A percentile compares a stretch with the other conserved stretches of the same genome.
Conservation (phyloP, 768 basidiomycete genomes). For the Tylopilus subfusipes region DNA sequence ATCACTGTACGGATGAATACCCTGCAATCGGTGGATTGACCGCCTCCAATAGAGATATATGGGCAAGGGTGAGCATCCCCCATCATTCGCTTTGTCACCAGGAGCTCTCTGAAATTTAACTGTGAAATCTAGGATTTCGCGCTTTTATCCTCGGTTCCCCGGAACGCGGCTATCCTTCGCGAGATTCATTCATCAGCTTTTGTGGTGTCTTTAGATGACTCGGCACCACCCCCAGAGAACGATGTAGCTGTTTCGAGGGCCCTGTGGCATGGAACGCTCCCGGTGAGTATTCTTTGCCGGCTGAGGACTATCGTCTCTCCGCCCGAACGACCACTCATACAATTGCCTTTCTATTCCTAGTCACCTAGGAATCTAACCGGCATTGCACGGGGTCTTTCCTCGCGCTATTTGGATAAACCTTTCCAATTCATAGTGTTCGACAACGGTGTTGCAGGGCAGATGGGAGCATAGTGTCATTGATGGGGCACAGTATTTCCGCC, state of each 20-base stretch:
- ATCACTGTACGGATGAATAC: conserved; percentile 57
- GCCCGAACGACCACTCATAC: background rate
- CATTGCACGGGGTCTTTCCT: conserved; percentile 52
- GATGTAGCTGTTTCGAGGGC: conserved; percentile 61
- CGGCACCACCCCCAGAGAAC: conserved; percentile 40
- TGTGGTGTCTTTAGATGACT: conserved; percentile 74
- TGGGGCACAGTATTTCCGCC: conserved; percentile 73
- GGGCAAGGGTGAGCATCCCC: conserved; percentile 68
- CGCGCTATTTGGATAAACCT: conserved; percentile 90
- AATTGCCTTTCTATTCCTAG: too few species aligned
- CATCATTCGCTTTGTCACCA: background rate
- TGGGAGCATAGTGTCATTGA: conserved; percentile 97
- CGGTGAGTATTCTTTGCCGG: conserved; percentile 38
- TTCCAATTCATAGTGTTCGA: conserved; percentile 82
- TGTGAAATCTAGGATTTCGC: conserved; percentile 55
- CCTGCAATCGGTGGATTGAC: conserved; percentile 77
- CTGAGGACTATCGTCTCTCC: background rate
- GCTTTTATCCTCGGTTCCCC: conserved; percentile 52
- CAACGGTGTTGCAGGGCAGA: conserved; percentile 75
- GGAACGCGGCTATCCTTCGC: conserved; percentile 62
- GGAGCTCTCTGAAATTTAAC: background rate
- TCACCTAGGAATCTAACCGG: conserved; percentile 21
- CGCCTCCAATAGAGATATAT: conserved; percentile 76
- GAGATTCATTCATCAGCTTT: conserved; percentile 86
- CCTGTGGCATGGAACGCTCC: conserved; percentile 77